A percentile compares a stretch with the other conserved stretches of the same genome.
phyloP scores from a whole-genome alignment of 2,329 filamentous ascomycete genomes.

The Colletotrichum nymphaeae region DNA sequence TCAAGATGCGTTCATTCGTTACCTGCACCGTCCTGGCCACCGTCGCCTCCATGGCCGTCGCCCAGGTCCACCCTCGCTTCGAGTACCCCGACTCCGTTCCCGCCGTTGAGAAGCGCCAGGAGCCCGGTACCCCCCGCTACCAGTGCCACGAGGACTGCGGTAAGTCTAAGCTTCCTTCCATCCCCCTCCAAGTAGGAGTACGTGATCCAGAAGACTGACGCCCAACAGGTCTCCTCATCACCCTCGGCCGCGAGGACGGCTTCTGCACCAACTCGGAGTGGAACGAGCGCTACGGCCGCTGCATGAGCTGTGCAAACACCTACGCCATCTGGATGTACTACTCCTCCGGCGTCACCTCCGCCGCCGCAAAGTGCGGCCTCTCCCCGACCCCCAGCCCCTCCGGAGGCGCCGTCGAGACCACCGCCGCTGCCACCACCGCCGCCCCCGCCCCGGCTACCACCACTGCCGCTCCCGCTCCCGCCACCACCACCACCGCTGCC shows the following conservation, averaged over 20 bases:
- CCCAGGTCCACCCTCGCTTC: conserved; percentile 14
- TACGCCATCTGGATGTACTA: conserved; percentile 58
- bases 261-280: conserved; percentile 53
- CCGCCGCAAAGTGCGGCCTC: conserved; percentile 40
- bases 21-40: conserved; percentile 31
- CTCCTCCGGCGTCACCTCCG: conserved; percentile 46
- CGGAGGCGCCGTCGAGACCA: conserved; percentile 14
- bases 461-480: not conserved
- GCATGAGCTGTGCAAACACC: conserved; percentile 56
- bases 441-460: not conserved
- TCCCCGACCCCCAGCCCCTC: conserved; percentile 22
- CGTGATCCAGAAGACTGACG: no score
- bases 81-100: conserved; percentile 30
- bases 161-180: conserved; percentile 38
- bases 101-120: conserved; percentile 52
- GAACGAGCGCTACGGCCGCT: conserved; percentile 52
- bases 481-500: not conserved
- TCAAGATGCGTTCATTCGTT: conserved; percentile 34
- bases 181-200: no score
- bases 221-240: conserved; percentile 40
- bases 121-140: conserved; percentile 55
- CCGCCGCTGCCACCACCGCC: conserved; percentile 5
- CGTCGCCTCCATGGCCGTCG: conserved; percentile 24
- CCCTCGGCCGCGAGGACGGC: conserved; percentile 47
- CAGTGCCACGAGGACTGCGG: conserved; percentile 60